Evolutionary conservation across 495 filamentous ascomycete species (phyloP).

Genomic region (Penicillium macrosclerotiorum): DNA sequence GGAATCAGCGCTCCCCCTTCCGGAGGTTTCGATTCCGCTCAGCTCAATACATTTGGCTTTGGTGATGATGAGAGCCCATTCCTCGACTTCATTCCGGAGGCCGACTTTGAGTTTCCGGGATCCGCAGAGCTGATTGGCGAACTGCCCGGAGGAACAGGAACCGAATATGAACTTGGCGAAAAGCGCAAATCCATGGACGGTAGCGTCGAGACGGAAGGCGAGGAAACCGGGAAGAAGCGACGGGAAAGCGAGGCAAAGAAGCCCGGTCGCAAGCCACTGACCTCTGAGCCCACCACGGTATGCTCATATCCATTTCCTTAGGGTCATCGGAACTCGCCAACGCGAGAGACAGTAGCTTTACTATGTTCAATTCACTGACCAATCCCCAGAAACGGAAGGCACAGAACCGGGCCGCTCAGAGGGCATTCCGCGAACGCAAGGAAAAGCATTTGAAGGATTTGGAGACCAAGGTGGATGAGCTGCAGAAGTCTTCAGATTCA

Average conservation of each 20-base stretch:
- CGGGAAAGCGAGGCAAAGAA: conserved; percentile 87
- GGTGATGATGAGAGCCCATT: conserved; percentile 71
- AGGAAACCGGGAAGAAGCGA: conserved; percentile 71
- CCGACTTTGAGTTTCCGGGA: conserved; percentile 64
- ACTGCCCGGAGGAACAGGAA: conserved; percentile 59
- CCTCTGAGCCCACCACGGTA: conserved; percentile 93
- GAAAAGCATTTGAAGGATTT: conserved; percentile 96
- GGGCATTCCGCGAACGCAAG: conserved; percentile 96
- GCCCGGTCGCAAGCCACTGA: conserved; percentile 93
- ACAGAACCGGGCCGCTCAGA: conserved; percentile 94
- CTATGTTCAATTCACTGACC: too few species aligned
- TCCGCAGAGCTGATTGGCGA: conserved; percentile 71
- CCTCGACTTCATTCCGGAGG: conserved; percentile 76
- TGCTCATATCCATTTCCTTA: conserved; percentile 33
- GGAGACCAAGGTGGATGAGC: conserved; percentile 87
- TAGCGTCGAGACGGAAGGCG: conserved; percentile 64
- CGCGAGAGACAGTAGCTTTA: too few species aligned
- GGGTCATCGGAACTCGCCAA: not conserved
- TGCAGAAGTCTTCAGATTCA: conserved; percentile 82
- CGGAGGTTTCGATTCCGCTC: conserved; percentile 48
- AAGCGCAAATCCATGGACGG: conserved; percentile 79
- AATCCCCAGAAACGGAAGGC: conserved; percentile 91
- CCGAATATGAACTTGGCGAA: conserved; percentile 57
- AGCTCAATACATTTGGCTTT: conserved; percentile 46
- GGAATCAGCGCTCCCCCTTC: conserved; percentile 48